phyloP scores from a whole-genome alignment of 495 filamentous ascomycete genomes.

The Staphylotrichum tortipilum region DNA sequence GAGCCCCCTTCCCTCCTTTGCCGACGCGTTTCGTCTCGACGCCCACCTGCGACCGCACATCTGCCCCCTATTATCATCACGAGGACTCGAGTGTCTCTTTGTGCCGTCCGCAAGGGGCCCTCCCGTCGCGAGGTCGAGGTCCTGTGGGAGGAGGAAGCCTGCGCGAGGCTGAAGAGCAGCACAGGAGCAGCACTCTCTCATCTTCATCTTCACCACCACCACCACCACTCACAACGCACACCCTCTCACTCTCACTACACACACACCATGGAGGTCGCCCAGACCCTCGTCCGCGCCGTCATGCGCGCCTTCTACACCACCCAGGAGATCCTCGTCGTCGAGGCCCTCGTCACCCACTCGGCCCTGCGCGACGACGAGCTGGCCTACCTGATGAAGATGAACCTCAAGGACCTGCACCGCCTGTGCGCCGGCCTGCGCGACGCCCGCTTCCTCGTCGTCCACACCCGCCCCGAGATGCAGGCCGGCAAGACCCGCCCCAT shows the following conservation, averaged over 20 bases:
- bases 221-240: no score
- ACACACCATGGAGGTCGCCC: constrained; percentile 43
- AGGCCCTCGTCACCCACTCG: constrained; percentile 87
- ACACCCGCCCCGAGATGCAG: constrained; percentile 67
- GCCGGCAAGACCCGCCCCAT: constrained; percentile 74
- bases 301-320: constrained; percentile 89
- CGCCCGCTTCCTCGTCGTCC: constrained; percentile 76
- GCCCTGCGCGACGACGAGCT: constrained; percentile 83
- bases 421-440: constrained; percentile 75
- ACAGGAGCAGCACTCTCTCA: no score
- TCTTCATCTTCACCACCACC: no score
- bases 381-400: constrained; percentile 73
- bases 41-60: neutral
- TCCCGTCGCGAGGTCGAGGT: no score
- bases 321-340: constrained; percentile 78
- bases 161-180: no score
- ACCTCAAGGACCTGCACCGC: constrained; percentile 81
- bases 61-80: no score
- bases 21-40: neutral
- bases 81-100: no score
- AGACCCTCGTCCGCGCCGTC: constrained; percentile 77
- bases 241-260: no score
- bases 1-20: neutral
- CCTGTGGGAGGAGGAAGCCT: no score
- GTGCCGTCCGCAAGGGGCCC: no score